A percentile compares a stretch with the other conserved stretches of the same genome.
These are phyloP conservation scores for Metschnikowia lachancei DNA, from an alignment of 805 yeast genomes.

Conservation along the genomic window DNA sequence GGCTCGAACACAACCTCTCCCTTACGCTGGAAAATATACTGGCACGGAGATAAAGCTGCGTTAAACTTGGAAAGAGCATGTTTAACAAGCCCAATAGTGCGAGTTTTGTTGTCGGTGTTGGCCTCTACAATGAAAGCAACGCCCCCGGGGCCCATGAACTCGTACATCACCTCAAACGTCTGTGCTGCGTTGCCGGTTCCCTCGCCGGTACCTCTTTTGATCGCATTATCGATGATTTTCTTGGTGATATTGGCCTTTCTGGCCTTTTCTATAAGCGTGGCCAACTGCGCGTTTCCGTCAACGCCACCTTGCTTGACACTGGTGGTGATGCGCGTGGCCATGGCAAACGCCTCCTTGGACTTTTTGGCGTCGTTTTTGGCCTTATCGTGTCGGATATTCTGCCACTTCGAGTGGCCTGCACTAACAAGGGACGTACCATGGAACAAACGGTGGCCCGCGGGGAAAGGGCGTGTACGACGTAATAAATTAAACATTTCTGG, in stretches of 20 bases:
- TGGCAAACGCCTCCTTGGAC: constrained; percentile 63
- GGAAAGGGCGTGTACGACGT: not conserved
- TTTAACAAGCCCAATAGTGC: constrained; percentile 75
- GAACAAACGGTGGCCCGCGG: constrained; percentile 8
- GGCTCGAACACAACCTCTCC: constrained; percentile 66
- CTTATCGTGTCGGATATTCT: constrained; percentile 88
- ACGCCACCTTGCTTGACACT: constrained; percentile 71
- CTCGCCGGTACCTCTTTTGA: constrained; percentile 79
- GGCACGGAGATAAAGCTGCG: constrained; percentile 72
- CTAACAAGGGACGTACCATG: constrained; percentile 17
- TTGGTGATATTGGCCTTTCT: constrained; percentile 73
- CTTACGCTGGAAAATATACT: constrained; percentile 70
- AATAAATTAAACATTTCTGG: not conserved
- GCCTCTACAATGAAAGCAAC: constrained; percentile 84
- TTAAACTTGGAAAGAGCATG: constrained; percentile 70
- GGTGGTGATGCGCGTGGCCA: constrained; percentile 70
- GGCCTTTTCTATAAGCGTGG: constrained; percentile 76
- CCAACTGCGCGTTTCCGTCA: constrained; percentile 64
- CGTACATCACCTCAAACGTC: constrained; percentile 57
- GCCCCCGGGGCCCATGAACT: constrained; percentile 92
- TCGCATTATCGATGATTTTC: constrained; percentile 81
- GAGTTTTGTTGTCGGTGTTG: constrained; percentile 80
- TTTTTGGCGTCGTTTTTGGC: constrained; percentile 85
- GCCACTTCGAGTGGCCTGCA: constrained; percentile 97
- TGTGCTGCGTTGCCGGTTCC: constrained; percentile 44